Conservation (phyloP, 2,329 filamentous ascomycete species). For the Fusarium sp. region DNA sequence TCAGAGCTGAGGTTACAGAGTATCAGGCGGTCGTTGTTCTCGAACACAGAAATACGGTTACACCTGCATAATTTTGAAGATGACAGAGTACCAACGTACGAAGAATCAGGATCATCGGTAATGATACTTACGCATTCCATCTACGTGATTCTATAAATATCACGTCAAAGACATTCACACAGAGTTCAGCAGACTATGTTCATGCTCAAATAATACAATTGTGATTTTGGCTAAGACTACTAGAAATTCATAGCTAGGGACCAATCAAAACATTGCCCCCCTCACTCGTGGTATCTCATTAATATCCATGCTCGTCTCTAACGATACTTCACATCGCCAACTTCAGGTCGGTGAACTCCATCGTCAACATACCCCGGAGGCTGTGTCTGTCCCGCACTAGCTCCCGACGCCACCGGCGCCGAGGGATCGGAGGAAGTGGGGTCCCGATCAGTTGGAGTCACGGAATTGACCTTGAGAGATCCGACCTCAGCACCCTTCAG, state of each 20-base stretch:
- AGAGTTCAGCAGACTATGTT: rapidly evolving
- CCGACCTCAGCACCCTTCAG: constrained; percentile 48
- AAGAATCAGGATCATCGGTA: neutral
- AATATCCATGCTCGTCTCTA: constrained; percentile 1
- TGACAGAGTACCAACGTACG: neutral
- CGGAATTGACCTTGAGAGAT: constrained; percentile 28
- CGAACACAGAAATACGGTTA: too few species aligned
- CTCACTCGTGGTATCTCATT: constrained; percentile 32
- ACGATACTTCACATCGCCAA: constrained; percentile 41
- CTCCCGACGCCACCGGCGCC: constrained; percentile 11
- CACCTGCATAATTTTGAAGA: too few species aligned
- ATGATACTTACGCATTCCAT: rapidly evolving
- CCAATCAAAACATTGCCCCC: neutral
- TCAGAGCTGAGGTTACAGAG: too few species aligned
- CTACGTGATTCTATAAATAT: neutral
- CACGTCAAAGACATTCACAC: too few species aligned
- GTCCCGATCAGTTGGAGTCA: neutral
- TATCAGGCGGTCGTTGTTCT: too few species aligned
- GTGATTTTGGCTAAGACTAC: neutral
- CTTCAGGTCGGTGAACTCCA: constrained; percentile 34
- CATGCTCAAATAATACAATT: neutral
- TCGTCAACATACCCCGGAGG: constrained; percentile 40
- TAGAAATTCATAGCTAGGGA: neutral
- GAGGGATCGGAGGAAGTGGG: constrained; percentile 13
- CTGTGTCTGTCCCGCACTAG: constrained; percentile 12